phyloP scores from a whole-genome alignment of 1,284 basidiomycete genomes.

The Puccinia coronata region DNA sequence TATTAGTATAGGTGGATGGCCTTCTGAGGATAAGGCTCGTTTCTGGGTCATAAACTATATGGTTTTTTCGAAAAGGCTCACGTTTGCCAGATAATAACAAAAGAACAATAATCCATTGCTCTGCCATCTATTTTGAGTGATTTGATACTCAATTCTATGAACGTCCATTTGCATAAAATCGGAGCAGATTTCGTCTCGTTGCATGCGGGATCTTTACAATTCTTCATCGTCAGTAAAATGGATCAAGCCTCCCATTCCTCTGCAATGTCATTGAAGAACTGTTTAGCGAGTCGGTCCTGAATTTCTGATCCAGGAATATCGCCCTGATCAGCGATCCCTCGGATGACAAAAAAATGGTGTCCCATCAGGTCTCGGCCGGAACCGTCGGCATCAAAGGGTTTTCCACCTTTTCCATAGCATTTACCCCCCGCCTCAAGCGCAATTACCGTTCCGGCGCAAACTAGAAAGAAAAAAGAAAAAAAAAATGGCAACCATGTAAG shows the following conservation, averaged over 20 bases:
- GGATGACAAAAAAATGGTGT: slow-evolving; percentile 55
- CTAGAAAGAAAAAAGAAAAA: slow-evolving; percentile 52
- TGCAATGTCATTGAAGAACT: slow-evolving; percentile 35
- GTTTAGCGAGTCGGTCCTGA: slow-evolving; percentile 39
- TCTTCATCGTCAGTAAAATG: neutral
- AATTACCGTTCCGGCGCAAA: slow-evolving; percentile 82
- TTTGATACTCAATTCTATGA: too few relatives aligned
- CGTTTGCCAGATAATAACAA: too few relatives aligned
- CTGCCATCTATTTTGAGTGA: too few relatives aligned
- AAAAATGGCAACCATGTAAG: too few relatives aligned
- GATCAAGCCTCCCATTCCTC: slow-evolving; percentile 43
- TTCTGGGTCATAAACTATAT: too few relatives aligned
- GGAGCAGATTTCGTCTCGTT: too few relatives aligned
- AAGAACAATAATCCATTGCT: too few relatives aligned
- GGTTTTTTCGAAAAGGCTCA: too few relatives aligned
- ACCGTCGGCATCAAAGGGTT: slow-evolving; percentile 46
- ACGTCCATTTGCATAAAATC: too few relatives aligned
- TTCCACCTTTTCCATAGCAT: slow-evolving; percentile 63
- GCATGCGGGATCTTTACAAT: too few relatives aligned
- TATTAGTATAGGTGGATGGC: too few relatives aligned
- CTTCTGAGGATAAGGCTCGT: too few relatives aligned
- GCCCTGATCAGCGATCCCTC: slow-evolving; percentile 40
- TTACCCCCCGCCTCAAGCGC: slow-evolving; percentile 83
- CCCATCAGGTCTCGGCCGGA: slow-evolving; percentile 53
- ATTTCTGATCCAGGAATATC: slow-evolving; percentile 19